Evolutionary conservation across 2,329 filamentous ascomycete species (phyloP), one percentile per base, ranked within the genome.

Genomic region (Ophiostoma himal-ulmi): DNA sequence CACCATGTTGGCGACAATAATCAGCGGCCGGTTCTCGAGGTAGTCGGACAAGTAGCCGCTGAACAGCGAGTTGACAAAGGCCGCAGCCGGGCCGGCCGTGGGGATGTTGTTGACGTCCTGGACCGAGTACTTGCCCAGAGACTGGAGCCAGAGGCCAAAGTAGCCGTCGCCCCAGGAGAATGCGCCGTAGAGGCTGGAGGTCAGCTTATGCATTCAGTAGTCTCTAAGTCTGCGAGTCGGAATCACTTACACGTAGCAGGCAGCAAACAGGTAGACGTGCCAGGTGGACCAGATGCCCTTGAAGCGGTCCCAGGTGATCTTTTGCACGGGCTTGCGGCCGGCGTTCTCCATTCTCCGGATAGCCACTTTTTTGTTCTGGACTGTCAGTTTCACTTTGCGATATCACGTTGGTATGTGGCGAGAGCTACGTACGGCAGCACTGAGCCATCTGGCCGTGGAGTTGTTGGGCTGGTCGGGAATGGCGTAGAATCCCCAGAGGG

Each of bases 121-220:
- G 3, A 54, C 48, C 17, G 48, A 54, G 48, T 54, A 54, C 22
- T 54, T 54, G 1, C 48, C 17, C n/a, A 54, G 48, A 2, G 48
- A 54, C 48, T 54, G 48, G 48, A 54, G 26, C 48, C 48, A 54
- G 20, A 54, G 48, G 48, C n/a, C 48, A 22, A 54, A 54, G n/a
- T 54, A 54, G 48, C 48, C n/a, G 48, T 54, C 48, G n/a, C 48
- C 48, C 48, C 48, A 54, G 48, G 48, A 54, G n/a, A 54, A 54
- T 22, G 48, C 48, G n/a, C 48, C 48, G 11, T 54, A 54, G 11
- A 54, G 48, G 8, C 48, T 54, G 48, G n/a, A 22, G 7, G 48
- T 54, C 20, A 54, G 48, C 14, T 54, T 22, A 10, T 3, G 10
- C 4, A 3, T 3, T 30, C 30, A 3, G 4, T 30, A 30, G 30